Evolutionary conservation across 129 eudicot species (phyloP).

Genomic region (Flaveria bidentis): DNA sequence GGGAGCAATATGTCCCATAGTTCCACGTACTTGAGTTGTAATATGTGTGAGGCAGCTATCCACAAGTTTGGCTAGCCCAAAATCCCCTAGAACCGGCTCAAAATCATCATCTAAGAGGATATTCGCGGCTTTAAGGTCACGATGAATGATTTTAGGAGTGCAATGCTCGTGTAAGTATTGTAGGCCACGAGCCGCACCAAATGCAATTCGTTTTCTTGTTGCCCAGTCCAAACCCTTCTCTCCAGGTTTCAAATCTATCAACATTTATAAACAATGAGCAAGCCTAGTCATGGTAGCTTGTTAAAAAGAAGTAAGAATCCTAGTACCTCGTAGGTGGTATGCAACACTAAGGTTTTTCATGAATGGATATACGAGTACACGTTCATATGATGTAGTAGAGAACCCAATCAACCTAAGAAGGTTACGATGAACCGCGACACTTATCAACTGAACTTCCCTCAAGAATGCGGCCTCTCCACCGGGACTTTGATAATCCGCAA

Average conservation of each 20-base stretch:
- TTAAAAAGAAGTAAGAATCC: no score
- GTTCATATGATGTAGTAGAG: conserved; percentile 76
- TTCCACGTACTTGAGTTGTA: conserved; percentile 94
- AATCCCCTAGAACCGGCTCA: conserved; percentile 91
- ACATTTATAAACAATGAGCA: background rate
- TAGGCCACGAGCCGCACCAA: conserved; percentile 87
- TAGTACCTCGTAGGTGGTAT: conserved; percentile 78
- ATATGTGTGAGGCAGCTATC: conserved; percentile 74
- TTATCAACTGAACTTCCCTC: conserved; percentile 82
- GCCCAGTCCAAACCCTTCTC: conserved; percentile 87
- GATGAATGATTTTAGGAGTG: conserved; percentile 88
- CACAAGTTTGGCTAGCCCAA: conserved; percentile 82
- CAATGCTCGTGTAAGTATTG: conserved; percentile 93
- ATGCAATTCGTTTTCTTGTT: conserved; percentile 73
- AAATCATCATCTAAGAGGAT: conserved; percentile 78
- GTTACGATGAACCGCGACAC: conserved; percentile 95
- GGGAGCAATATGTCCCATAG: conserved; percentile 99
- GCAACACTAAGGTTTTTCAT: conserved; percentile 87
- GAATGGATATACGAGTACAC: conserved; percentile 86
- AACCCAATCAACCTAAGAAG: conserved; percentile 75
- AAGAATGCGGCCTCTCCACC: conserved; percentile 95
- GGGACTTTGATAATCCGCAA: conserved; percentile 70
- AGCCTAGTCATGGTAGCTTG: no score
- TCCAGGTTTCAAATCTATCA: conserved; percentile 71
- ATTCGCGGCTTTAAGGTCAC: conserved; percentile 91